These are phyloP conservation scores for Metroxylon sagu DNA, from an alignment of 176 grass and related monocot species.

Conservation along the genomic window DNA sequence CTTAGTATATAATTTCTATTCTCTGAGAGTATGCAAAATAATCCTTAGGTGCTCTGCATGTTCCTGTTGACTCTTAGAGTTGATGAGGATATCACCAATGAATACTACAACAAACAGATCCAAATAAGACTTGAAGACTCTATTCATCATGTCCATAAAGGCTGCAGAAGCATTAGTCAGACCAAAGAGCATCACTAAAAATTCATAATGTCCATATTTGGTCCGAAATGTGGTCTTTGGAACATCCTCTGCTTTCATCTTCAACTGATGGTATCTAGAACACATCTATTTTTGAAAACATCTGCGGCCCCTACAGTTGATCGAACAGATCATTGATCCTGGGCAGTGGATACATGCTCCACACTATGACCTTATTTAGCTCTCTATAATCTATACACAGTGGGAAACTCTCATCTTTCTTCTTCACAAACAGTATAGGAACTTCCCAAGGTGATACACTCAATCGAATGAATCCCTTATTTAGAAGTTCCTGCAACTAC, in stretches of 20 bases:
- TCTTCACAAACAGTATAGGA: too few relatives aligned
- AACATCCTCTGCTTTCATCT: neutral
- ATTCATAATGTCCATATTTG: constrained; percentile 6
- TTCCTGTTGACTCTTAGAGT: neutral
- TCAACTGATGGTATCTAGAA: constrained; percentile 1
- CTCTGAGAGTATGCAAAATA: neutral
- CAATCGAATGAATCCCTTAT: too few relatives aligned
- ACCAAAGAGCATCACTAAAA: neutral
- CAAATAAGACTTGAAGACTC: neutral
- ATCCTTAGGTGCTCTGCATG: neutral
- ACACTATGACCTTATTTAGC: too few relatives aligned
- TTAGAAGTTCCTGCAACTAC: too few relatives aligned
- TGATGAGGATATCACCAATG: constrained; percentile 1
- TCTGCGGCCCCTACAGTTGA: too few relatives aligned
- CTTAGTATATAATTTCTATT: neutral
- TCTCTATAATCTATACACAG: too few relatives aligned
- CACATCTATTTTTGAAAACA: neutral
- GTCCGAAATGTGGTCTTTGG: neutral
- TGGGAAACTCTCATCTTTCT: too few relatives aligned
- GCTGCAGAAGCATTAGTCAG: neutral
- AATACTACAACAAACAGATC: neutral
- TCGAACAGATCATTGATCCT: too few relatives aligned
- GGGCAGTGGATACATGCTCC: too few relatives aligned
- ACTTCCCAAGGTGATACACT: too few relatives aligned
- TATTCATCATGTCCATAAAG: constrained; percentile 1